Evolutionary conservation across 129 eudicot species (phyloP).

Genomic region (Tanacetum coccineum): DNA sequence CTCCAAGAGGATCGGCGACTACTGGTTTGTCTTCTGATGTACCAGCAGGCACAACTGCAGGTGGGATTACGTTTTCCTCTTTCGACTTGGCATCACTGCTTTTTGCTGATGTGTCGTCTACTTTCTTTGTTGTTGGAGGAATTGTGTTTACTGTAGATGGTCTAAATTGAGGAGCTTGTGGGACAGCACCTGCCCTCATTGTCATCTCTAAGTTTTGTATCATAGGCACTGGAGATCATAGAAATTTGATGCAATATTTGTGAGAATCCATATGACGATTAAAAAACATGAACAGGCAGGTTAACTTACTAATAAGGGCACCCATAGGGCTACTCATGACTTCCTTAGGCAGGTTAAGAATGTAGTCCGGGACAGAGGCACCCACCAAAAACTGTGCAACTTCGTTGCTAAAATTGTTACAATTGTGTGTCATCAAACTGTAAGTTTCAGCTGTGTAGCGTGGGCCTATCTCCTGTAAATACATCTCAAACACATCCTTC

Average conservation of each 20-base stretch:
- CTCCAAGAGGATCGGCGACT: constrained; percentile 64
- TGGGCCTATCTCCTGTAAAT: constrained; percentile 78
- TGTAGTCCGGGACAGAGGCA: constrained; percentile 66
- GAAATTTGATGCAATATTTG: background rate
- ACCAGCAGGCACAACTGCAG: constrained; percentile 41
- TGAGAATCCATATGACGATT: background rate
- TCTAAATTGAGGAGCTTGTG: constrained; percentile 83
- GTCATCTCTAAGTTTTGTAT: constrained; percentile 84
- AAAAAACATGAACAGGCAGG: background rate
- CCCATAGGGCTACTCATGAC: constrained; percentile 92
- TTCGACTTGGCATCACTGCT: constrained; percentile 4
- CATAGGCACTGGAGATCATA: constrained; percentile 77
- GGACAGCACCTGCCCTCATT: constrained; percentile 74
- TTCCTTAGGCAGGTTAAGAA: constrained; percentile 82
- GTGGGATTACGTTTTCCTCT: constrained; percentile 15
- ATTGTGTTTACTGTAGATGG: constrained; percentile 36
- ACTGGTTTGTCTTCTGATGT: constrained; percentile 25
- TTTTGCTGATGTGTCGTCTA: constrained; percentile 19
- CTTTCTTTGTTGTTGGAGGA: constrained; percentile 21
- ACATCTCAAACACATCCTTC: constrained; percentile 79
- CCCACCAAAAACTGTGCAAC: constrained; percentile 90
- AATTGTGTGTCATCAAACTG: constrained; percentile 79
- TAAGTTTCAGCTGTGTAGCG: constrained; percentile 80
- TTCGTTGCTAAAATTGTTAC: constrained; percentile 91
- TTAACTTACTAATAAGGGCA: constrained; percentile 62